phyloP scores from a whole-genome alignment of 2,329 filamentous ascomycete genomes.

The Phialophora verrucosa region DNA sequence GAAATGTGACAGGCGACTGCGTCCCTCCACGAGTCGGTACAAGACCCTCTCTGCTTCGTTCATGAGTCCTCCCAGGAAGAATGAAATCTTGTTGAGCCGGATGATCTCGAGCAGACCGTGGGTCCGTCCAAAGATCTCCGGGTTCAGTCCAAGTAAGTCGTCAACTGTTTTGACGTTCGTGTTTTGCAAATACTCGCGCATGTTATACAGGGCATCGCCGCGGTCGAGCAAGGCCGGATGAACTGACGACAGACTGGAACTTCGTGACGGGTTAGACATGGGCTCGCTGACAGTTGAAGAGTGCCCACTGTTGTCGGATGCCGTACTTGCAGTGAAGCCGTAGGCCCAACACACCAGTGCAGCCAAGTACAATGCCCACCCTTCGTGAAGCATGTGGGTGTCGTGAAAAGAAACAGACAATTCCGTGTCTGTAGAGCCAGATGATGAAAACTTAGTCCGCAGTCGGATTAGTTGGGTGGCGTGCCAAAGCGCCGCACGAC shows the following conservation, averaged over 20 bases:
- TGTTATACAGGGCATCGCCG: constrained; percentile 31
- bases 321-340: constrained; percentile 36
- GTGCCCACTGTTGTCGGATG: constrained; percentile 15
- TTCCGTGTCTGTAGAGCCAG: constrained; percentile 24
- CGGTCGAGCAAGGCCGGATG: constrained; percentile 34
- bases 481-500: constrained; percentile 45
- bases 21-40: constrained; percentile 42
- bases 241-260: constrained; percentile 26
- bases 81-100: constrained; percentile 40
- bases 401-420: constrained; percentile 28
- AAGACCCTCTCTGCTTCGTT: constrained; percentile 46
- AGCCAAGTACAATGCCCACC: constrained; percentile 45
- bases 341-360: constrained; percentile 46
- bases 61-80: constrained; percentile 44
- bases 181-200: constrained; percentile 31
- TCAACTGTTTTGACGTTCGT: constrained; percentile 32
- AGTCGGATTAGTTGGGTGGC: constrained; percentile 39
- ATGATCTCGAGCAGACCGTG: constrained; percentile 43
- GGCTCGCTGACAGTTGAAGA: constrained; percentile 30
- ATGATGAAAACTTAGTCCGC: constrained; percentile 26
- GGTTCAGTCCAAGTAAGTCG: constrained; percentile 32
- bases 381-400: constrained; percentile 43
- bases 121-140: constrained; percentile 38
- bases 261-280: constrained; percentile 29
- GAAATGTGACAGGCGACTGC: constrained; percentile 42